phyloP scores from a whole-genome alignment of 306 rosid genomes.

The Fagus sylvatica region DNA sequence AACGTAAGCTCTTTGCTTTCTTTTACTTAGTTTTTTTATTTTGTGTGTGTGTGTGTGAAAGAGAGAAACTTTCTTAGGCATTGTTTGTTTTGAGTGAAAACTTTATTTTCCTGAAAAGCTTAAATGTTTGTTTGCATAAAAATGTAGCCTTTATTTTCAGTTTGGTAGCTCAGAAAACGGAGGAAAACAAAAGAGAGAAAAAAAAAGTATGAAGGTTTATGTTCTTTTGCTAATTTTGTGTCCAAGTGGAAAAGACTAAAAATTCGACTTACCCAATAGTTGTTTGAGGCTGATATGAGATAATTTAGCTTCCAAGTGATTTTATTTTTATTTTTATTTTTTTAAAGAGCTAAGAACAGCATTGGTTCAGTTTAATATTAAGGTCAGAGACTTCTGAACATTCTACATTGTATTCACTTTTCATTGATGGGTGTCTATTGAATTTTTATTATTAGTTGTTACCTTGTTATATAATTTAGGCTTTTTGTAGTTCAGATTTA shows the following conservation, averaged over 20 bases:
- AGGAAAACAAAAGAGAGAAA: neutral
- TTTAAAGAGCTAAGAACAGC: neutral
- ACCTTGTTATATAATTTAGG: neutral
- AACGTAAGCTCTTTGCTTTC: conserved; percentile 4
- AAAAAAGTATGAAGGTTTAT: neutral
- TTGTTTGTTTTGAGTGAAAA: neutral
- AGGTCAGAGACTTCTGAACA: neutral
- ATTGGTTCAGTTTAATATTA: neutral
- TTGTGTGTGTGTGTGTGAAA: neutral
- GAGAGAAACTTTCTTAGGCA: neutral
- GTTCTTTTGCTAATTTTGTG: neutral
- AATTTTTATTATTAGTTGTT: neutral
- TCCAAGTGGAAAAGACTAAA: neutral
- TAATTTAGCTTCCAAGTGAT: neutral
- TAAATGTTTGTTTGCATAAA: too few relatives aligned
- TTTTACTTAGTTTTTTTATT: neutral
- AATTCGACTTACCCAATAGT: neutral
- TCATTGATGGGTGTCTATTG: neutral
- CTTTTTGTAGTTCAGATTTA: neutral
- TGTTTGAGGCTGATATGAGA: neutral
- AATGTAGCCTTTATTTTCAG: too few relatives aligned
- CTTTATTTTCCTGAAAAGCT: too few relatives aligned
- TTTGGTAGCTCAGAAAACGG: too few relatives aligned
- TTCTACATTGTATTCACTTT: neutral
- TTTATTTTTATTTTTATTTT: neutral